Conservation (phyloP, 202 grass and related monocot species). For the Saccharum hybrid region DNA sequence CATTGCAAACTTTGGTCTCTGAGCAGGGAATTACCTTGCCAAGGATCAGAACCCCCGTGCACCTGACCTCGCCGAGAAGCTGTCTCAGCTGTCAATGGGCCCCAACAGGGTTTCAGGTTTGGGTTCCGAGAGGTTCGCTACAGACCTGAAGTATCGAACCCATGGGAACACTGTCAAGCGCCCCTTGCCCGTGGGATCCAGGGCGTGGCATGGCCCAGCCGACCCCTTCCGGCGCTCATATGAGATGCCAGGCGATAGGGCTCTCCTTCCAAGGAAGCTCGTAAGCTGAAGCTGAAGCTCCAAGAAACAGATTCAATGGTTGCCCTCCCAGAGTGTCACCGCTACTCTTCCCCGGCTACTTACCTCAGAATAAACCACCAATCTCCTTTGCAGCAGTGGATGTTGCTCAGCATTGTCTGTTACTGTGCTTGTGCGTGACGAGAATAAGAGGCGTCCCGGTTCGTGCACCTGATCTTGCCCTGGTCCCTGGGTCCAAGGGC, state of each 20-base stretch:
- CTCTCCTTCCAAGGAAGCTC: slow-evolving; percentile 66
- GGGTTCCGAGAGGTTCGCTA: slow-evolving; percentile 39
- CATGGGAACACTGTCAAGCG: slow-evolving; percentile 29
- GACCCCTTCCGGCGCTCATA: slow-evolving; percentile 54
- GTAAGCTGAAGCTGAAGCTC: slow-evolving; percentile 54
- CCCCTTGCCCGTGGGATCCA: slow-evolving; percentile 55
- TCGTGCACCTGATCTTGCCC: too few species aligned
- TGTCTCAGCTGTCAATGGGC: slow-evolving; percentile 66
- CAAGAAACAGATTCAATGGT: neutral
- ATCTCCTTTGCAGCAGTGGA: neutral
- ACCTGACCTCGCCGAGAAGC: slow-evolving; percentile 60
- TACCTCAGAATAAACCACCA: neutral
- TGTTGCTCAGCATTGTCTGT: neutral
- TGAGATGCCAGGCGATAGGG: slow-evolving; percentile 60
- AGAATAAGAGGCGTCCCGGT: too few species aligned
- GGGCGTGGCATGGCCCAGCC: slow-evolving; percentile 51
- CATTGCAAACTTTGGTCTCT: neutral
- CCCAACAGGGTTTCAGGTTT: slow-evolving; percentile 50
- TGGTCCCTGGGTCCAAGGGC: too few species aligned
- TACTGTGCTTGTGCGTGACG: neutral
- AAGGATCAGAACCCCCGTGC: slow-evolving; percentile 53
- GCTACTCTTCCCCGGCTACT: neutral
- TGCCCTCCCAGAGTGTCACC: neutral
- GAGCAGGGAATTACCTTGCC: slow-evolving; percentile 42
- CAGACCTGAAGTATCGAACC: slow-evolving; percentile 43